Evolutionary conservation across 345 rosid species (phyloP).

Genomic region (Durio zibethinus): DNA sequence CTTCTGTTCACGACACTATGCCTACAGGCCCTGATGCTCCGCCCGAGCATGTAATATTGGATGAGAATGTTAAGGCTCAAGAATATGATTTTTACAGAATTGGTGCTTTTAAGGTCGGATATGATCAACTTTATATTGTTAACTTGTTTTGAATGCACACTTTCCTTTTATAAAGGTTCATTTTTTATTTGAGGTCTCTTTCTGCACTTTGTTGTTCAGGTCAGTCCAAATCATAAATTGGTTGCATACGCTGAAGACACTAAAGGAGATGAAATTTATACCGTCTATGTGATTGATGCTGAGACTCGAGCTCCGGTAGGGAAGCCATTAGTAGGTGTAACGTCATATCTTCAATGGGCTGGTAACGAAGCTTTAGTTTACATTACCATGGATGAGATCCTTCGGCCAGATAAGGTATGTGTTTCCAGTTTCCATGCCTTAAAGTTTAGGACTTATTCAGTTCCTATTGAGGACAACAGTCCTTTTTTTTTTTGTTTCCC

Average conservation of each 20-base stretch:
- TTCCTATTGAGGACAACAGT: not conserved
- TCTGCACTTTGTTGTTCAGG: slow-evolving; percentile 36
- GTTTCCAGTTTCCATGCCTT: not conserved
- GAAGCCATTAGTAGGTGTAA: slow-evolving; percentile 52
- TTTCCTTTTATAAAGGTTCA: not conserved
- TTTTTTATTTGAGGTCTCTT: not conserved
- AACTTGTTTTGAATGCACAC: not conserved
- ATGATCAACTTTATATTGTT: not conserved
- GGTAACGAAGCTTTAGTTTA: slow-evolving; percentile 77
- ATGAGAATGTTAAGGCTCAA: slow-evolving; percentile 76
- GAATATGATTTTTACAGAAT: slow-evolving; percentile 53
- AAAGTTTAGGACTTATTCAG: not conserved
- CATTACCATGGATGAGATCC: slow-evolving; percentile 76
- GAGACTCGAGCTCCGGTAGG: slow-evolving; percentile 47
- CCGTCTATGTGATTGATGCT: slow-evolving; percentile 60
- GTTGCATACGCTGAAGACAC: slow-evolving; percentile 87
- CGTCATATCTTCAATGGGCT: slow-evolving; percentile 68
- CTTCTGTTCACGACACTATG: slow-evolving; percentile 72
- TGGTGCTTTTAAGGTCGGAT: slow-evolving; percentile 57
- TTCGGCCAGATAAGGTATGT: slow-evolving; percentile 82
- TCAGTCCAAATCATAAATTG: slow-evolving; percentile 68
- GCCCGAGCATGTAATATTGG: slow-evolving; percentile 76
- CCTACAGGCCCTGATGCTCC: slow-evolving; percentile 68
- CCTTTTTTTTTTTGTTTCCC: not conserved
- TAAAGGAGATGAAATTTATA: slow-evolving; percentile 77